These are phyloP conservation scores for Colletotrichum lindemuthianum DNA, from an alignment of 2,329 filamentous ascomycete genomes.

Conservation along the genomic window DNA sequence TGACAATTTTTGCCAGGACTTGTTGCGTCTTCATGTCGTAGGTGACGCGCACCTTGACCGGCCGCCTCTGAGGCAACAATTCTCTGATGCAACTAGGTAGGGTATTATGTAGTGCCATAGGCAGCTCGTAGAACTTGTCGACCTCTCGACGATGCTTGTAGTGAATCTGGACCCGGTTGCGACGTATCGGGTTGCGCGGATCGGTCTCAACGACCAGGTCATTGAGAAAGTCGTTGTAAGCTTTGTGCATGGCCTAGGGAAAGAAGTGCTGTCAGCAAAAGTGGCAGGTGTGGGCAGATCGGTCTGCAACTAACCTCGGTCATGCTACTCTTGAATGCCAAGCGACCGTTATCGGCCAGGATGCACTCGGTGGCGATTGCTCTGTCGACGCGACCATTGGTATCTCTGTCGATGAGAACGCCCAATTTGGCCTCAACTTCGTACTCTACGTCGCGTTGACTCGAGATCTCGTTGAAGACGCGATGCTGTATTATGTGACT, in stretches of 20 bases:
- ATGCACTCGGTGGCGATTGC: constrained; percentile 77
- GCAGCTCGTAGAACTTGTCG: constrained; percentile 85
- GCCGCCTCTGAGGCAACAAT: constrained; percentile 66
- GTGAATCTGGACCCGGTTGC: constrained; percentile 69
- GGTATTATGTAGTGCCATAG: constrained; percentile 64
- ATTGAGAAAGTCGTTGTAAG: constrained; percentile 88
- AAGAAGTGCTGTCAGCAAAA: not conserved
- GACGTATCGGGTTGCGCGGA: constrained; percentile 60
- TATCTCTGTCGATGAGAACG: constrained; percentile 78
- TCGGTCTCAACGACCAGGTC: constrained; percentile 67
- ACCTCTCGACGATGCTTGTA: constrained; percentile 86
- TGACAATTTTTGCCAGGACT: constrained; percentile 86
- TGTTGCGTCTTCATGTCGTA: constrained; percentile 77
- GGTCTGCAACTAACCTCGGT: constrained; percentile 71
- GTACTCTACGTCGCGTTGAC: constrained; percentile 73
- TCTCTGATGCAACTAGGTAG: constrained; percentile 73
- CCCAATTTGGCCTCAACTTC: constrained; percentile 97
- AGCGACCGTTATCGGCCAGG: constrained; percentile 67
- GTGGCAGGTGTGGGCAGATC: not conserved
- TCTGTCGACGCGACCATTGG: constrained; percentile 73
- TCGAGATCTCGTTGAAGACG: constrained; percentile 71
- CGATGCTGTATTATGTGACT: constrained; percentile 73
- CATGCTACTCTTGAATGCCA: constrained; percentile 89
- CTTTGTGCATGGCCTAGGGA: constrained; percentile 77
- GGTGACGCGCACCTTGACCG: constrained; percentile 76